A percentile compares a stretch with the other conserved stretches of the same genome.
Evolutionary conservation across 2,329 filamentous ascomycete genomes (phyloP).

Genomic region (Ramularia endophylla): DNA sequence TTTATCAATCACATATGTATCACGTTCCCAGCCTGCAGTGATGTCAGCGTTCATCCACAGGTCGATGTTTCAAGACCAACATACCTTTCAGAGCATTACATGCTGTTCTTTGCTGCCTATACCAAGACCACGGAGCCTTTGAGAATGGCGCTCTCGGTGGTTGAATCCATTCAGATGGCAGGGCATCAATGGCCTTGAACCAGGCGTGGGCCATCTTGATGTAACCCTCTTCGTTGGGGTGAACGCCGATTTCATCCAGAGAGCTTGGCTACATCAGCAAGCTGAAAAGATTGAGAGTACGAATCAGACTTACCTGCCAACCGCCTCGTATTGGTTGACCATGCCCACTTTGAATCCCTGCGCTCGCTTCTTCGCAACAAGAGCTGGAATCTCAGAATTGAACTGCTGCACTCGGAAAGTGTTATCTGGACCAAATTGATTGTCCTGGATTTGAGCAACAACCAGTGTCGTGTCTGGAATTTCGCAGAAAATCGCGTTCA

Average conservation of each 20-base stretch:
- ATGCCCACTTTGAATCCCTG: background rate
- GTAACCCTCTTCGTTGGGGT: constrained; percentile 2
- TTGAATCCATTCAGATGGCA: background rate
- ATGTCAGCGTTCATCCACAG: background rate
- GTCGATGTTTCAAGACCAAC: background rate
- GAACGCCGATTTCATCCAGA: background rate
- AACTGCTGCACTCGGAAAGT: background rate
- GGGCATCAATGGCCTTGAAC: constrained; percentile 1
- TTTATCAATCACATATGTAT: background rate
- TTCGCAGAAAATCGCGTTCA: constrained; percentile 1
- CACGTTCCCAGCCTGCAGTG: background rate
- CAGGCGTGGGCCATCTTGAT: constrained; percentile 1
- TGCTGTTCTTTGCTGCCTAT: background rate
- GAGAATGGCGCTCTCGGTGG: background rate
- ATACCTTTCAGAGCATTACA: background rate
- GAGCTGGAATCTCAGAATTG: background rate
- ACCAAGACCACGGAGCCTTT: background rate
- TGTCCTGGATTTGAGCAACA: background rate
- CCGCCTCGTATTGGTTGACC: background rate
- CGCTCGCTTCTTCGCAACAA: background rate
- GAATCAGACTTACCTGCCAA: background rate
- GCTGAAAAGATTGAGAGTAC: background rate
- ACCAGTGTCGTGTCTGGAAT: background rate
- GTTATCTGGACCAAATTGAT: background rate
- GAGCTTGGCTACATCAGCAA: background rate